Evolutionary conservation across 805 yeast species (phyloP).

Genomic region (Myxozyma neotropica): DNA sequence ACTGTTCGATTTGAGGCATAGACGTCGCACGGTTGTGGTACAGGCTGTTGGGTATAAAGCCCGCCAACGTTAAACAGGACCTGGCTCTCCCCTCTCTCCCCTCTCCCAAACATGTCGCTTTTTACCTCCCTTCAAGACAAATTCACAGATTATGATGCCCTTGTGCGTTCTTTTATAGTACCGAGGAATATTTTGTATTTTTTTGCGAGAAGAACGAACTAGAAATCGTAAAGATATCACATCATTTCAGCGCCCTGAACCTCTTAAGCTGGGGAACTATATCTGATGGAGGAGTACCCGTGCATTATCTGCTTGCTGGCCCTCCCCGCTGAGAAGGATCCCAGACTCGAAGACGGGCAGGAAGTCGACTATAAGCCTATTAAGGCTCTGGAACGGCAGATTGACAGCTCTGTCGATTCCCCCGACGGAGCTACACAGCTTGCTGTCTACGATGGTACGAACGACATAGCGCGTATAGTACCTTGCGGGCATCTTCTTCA

Average conservation of each 20-base stretch:
- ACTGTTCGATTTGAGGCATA: not conserved
- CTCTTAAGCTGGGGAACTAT: not conserved
- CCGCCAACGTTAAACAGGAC: not conserved
- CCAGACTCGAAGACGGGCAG: conserved; percentile 5
- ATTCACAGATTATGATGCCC: not conserved
- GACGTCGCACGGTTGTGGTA: not conserved
- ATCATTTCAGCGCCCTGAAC: not conserved
- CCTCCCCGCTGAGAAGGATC: conserved; percentile 35
- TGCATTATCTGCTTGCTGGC: conserved; percentile 67
- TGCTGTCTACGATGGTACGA: conserved; percentile 28
- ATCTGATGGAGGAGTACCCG: conserved; percentile 23
- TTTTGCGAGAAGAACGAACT: not conserved
- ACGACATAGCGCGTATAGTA: conserved; percentile 36
- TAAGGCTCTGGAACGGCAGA: not conserved
- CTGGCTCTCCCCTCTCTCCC: not conserved
- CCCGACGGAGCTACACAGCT: conserved; percentile 8
- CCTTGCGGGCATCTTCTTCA: conserved; percentile 63
- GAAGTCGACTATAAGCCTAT: not conserved
- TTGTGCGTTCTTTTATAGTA: not conserved
- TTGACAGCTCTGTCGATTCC: not conserved
- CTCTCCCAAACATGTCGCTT: conserved; percentile 4
- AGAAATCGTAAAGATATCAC: conserved; percentile 1
- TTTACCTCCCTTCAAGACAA: not conserved
- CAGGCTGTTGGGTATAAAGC: not conserved
- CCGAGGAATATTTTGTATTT: not conserved